These are phyloP conservation scores for Sindora glabra DNA, from an alignment of 306 rosid species.

Conservation along the genomic window DNA sequence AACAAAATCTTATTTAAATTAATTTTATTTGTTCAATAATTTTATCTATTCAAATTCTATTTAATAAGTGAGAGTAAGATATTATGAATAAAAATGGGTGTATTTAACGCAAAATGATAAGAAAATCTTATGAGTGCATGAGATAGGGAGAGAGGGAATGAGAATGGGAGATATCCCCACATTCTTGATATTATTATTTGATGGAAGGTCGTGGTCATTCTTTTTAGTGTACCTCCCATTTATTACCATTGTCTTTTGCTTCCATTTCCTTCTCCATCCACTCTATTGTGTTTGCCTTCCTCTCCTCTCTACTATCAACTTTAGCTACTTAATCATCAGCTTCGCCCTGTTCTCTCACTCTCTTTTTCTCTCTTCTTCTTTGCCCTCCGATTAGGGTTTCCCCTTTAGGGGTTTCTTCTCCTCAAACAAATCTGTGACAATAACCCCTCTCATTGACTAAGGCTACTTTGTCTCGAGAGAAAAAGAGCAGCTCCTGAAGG, in stretches of 20 bases:
- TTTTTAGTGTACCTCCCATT: conserved; percentile 85
- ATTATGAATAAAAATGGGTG: too few species aligned
- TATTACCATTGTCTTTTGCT: conserved; percentile 90
- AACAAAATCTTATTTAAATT: too few species aligned
- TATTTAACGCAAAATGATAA: too few species aligned
- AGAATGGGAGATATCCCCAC: conserved; percentile 58
- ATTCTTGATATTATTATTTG: conserved; percentile 62
- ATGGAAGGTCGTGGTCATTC: conserved; percentile 81
- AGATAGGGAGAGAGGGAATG: conserved; percentile 31
- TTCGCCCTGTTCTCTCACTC: conserved; percentile 17
- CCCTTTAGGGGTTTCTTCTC: conserved; percentile 27
- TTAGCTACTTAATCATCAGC: conserved; percentile 44
- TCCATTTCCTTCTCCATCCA: conserved; percentile 88
- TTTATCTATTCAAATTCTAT: too few species aligned
- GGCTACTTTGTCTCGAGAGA: conserved; percentile 27
- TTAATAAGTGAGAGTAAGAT: too few species aligned
- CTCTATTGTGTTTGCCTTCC: conserved; percentile 51
- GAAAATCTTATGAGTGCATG: conserved; percentile 31
- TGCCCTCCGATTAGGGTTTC: conserved; percentile 50
- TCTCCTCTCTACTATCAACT: conserved; percentile 31
- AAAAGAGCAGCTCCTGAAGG: conserved; percentile 34
- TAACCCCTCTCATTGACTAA: conserved; percentile 38
- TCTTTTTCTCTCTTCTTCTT: conserved; percentile 10
- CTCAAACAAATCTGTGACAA: conserved; percentile 28
- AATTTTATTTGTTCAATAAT: background rate